Evolutionary conservation across 257 asterid species (phyloP).

Genomic region (Solanum virginianum): DNA sequence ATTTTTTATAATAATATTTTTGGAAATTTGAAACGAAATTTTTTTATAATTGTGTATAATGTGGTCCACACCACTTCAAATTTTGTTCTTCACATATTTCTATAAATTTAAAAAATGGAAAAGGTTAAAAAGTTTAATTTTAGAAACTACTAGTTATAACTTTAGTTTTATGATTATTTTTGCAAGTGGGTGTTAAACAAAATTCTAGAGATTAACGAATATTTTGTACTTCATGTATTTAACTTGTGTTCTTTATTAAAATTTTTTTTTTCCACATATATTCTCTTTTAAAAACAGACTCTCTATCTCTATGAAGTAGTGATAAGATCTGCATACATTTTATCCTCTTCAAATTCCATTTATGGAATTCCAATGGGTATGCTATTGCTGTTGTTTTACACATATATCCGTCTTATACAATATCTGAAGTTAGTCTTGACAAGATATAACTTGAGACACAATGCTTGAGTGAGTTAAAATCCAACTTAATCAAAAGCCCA

Average conservation of each 20-base stretch:
- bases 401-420: too few species aligned
- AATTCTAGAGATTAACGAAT: neutral
- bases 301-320: rapidly evolving
- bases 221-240: neutral
- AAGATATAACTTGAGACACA: neutral
- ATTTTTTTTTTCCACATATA: too few species aligned
- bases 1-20: neutral
- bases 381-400: too few species aligned
- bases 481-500: neutral
- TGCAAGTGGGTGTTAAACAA: neutral
- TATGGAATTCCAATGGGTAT: too few species aligned
- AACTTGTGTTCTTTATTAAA: neutral
- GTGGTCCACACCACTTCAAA: neutral
- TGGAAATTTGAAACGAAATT: neutral
- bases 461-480: neutral
- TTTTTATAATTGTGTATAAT: neutral
- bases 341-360: too few species aligned
- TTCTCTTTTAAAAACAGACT: too few species aligned
- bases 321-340: too few species aligned
- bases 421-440: neutral
- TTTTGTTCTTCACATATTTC: neutral
- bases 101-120: neutral
- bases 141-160: neutral
- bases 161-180: neutral
- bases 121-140: neutral